phyloP scores from a whole-genome alignment of 2,329 filamentous ascomycete species.

The Fragosphaeria purpurea region DNA sequence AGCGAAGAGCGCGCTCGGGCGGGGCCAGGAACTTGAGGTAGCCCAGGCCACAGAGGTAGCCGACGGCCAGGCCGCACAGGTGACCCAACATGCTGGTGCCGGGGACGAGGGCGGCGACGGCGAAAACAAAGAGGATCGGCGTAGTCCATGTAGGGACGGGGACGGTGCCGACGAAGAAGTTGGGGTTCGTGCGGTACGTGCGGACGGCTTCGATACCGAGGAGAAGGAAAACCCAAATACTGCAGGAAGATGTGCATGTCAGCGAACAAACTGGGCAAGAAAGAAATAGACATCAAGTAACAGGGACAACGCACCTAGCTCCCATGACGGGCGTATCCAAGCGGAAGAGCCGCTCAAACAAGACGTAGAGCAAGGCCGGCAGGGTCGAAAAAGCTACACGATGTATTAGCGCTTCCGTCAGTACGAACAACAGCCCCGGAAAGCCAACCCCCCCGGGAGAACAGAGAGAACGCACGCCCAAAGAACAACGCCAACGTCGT shows the following conservation, averaged over 20 bases:
- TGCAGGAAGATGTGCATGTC: conserved; percentile 25
- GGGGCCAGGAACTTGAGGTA: conserved; percentile 85
- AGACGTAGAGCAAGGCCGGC: conserved; percentile 70
- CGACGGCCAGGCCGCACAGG: conserved; percentile 69
- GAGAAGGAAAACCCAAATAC: conserved; percentile 87
- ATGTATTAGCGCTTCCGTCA: neutral
- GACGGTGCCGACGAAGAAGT: conserved; percentile 52
- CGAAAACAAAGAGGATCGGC: conserved; percentile 65
- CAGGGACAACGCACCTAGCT: conserved; percentile 51
- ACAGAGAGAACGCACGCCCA: conserved; percentile 59
- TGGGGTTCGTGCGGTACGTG: conserved; percentile 71
- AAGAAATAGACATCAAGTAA: neutral
- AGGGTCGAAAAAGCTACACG: conserved; percentile 62
- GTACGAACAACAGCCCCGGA: neutral
- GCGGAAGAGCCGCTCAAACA: conserved; percentile 65
- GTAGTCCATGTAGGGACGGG: conserved; percentile 88
- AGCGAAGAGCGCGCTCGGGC: conserved; percentile 77
- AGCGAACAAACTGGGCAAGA: neutral
- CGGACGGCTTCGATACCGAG: conserved; percentile 78
- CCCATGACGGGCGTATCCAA: conserved; percentile 69
- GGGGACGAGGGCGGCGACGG: conserved; percentile 68
- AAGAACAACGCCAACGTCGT: conserved; percentile 80
- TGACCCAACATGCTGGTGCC: conserved; percentile 80
- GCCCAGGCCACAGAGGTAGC: conserved; percentile 83
- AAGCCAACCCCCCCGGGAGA: neutral